Conservation (phyloP, 2,329 filamentous ascomycete species). For the Aspergillus glaucus region DNA sequence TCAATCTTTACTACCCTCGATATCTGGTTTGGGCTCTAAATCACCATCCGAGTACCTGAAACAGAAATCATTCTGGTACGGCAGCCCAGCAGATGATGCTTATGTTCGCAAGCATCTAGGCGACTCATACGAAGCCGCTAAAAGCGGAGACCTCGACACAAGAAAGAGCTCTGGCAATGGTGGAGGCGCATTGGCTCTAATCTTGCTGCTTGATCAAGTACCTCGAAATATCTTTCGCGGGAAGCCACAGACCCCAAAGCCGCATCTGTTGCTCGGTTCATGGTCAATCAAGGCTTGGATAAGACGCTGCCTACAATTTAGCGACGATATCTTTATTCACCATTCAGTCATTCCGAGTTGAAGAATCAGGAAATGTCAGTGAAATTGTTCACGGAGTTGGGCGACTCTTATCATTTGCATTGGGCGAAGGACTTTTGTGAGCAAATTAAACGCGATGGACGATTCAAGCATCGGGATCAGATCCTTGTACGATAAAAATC, state of each 20-base stretch:
- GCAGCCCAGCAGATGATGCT: conserved; percentile 14
- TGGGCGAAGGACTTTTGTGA: conserved; percentile 15
- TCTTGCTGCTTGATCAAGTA: conserved; percentile 35
- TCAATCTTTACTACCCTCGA: conserved; percentile 4
- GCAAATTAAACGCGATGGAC: conserved; percentile 15
- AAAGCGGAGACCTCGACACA: conserved; percentile 12
- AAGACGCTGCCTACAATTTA: conserved; percentile 15
- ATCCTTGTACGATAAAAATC: conserved; percentile 13
- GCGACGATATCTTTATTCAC: conserved; percentile 29
- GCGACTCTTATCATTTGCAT: conserved; percentile 11
- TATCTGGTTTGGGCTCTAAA: conserved; percentile 20
- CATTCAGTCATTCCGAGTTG: conserved; percentile 31
- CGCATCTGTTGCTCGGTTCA: conserved; percentile 16
- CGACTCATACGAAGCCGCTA: conserved; percentile 13
- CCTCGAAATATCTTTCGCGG: conserved; percentile 32
- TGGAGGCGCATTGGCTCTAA: conserved; percentile 27
- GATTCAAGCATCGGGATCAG: conserved; percentile 20
- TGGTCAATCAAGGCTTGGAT: conserved; percentile 24
- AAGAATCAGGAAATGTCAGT: conserved; percentile 20
- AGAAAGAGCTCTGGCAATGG: conserved; percentile 11
- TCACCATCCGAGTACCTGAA: conserved; percentile 12
- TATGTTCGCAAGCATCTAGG: conserved; percentile 14
- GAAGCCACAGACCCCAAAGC: conserved; percentile 23
- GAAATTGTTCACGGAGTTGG: conserved; percentile 10
- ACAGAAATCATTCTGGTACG: conserved; percentile 17